phyloP scores from a whole-genome alignment of 225 moss, liverwort and hornwort species.

The Bryoerythrophyllum caledonicum region DNA sequence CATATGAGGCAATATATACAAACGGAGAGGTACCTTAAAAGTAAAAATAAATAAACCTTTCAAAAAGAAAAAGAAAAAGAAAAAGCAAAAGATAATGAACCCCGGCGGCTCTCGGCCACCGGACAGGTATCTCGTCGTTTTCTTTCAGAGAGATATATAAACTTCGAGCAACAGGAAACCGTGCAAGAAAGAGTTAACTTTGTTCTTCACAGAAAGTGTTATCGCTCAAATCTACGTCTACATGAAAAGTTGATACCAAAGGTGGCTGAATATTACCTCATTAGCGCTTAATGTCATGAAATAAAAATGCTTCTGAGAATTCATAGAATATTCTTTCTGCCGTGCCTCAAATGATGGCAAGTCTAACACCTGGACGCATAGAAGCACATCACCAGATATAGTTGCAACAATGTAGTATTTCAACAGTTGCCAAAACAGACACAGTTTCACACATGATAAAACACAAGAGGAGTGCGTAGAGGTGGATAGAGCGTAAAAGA shows the following conservation, averaged over 20 bases:
- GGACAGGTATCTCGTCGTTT: too few relatives aligned
- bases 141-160: too few relatives aligned
- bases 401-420: neutral
- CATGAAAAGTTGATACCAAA: neutral
- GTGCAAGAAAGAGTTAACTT: neutral
- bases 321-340: constrained; percentile 75
- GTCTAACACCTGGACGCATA: constrained; percentile 61
- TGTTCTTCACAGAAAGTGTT: neutral
- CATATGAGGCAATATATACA: too few relatives aligned
- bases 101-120: too few relatives aligned
- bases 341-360: constrained; percentile 68
- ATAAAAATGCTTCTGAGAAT: constrained; percentile 84
- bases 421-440: neutral
- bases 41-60: too few relatives aligned
- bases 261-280: constrained; percentile 45
- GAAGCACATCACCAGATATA: neutral
- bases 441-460: neutral
- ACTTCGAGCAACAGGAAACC: neutral
- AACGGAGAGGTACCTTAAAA: too few relatives aligned
- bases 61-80: too few relatives aligned
- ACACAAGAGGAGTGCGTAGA: neutral
- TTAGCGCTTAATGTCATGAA: constrained; percentile 78
- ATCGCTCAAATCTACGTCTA: neutral
- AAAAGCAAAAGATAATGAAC: too few relatives aligned
- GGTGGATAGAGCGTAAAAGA: neutral